Evolutionary conservation across 768 basidiomycete species (phyloP).

Genomic region (Mrakia hoshinonis): DNA sequence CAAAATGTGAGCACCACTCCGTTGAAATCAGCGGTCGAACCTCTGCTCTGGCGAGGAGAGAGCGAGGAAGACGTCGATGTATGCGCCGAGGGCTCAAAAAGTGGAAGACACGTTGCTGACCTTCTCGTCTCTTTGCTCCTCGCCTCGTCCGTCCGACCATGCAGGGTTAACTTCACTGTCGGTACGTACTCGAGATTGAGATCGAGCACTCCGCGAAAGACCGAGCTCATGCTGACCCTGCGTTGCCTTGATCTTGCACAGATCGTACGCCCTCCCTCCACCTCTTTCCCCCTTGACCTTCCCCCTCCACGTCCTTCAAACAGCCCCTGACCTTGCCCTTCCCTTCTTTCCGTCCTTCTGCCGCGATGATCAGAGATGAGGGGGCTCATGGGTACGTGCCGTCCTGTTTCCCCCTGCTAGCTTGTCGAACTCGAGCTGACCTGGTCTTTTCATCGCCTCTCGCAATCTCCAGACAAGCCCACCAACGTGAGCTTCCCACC

Average conservation of each 20-base stretch:
- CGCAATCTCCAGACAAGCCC: conserved; percentile 22
- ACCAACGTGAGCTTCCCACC: conserved; percentile 23
- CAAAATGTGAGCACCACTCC: neutral
- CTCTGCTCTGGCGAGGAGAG: neutral
- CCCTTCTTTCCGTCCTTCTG: neutral
- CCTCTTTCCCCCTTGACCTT: neutral
- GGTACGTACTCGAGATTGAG: neutral
- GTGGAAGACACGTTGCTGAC: neutral
- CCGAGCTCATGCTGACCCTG: neutral
- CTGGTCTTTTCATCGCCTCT: too few relatives aligned
- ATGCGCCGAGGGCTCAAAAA: neutral
- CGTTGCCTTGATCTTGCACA: neutral
- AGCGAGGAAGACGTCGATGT: neutral
- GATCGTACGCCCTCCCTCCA: neutral
- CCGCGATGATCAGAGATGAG: conserved; percentile 23
- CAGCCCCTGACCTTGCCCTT: neutral
- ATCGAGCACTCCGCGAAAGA: neutral
- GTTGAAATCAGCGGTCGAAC: neutral
- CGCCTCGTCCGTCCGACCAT: neutral
- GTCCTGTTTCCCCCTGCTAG: too few relatives aligned
- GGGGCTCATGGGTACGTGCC: conserved; percentile 26
- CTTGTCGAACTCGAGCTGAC: neutral
- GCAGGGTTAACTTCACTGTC: conserved; percentile 30
- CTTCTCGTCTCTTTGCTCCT: neutral
- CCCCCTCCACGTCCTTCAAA: neutral